These are phyloP conservation scores for Saccharomycopsis crataegensis DNA, from an alignment of 1,139 yeast genomes.

Conservation along the genomic window DNA sequence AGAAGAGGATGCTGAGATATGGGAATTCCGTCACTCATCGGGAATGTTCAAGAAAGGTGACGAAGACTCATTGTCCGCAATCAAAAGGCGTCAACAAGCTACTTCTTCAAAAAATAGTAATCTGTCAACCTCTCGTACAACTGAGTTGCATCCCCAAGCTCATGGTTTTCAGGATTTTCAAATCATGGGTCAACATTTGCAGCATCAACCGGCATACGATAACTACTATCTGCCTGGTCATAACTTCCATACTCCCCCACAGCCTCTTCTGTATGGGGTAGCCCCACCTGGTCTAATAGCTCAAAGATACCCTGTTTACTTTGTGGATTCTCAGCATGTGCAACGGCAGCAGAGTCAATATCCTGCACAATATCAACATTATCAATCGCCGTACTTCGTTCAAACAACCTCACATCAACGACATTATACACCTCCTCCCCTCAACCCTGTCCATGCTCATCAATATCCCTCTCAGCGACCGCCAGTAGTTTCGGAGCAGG, in stretches of 20 bases:
- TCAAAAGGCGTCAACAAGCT: slow-evolving; percentile 48
- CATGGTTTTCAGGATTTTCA: too few species aligned
- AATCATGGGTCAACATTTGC: too few species aligned
- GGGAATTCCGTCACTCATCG: slow-evolving; percentile 88
- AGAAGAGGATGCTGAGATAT: slow-evolving; percentile 30
- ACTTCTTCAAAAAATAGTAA: not conserved
- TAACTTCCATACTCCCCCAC: slow-evolving; percentile 20
- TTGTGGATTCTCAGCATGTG: slow-evolving; percentile 17
- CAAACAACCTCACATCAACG: slow-evolving; percentile 5
- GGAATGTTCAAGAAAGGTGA: slow-evolving; percentile 76
- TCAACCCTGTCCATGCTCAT: not conserved
- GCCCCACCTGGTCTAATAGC: slow-evolving; percentile 20
- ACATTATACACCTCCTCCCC: slow-evolving; percentile 17
- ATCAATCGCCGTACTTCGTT: slow-evolving; percentile 10
- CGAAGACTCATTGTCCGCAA: slow-evolving; percentile 52
- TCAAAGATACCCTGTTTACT: slow-evolving; percentile 18
- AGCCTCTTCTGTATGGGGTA: slow-evolving; percentile 22
- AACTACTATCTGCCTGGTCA: too few species aligned
- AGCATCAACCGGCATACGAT: too few species aligned
- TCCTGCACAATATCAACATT: slow-evolving; percentile 14
- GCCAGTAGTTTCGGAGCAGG: too few species aligned
- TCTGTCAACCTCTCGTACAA: too few species aligned
- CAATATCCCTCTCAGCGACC: too few species aligned
- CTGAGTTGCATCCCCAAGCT: too few species aligned
- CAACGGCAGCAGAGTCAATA: slow-evolving; percentile 19